phyloP scores from a whole-genome alignment of 139 green algal species.

The Ettlia oleoabundans region DNA sequence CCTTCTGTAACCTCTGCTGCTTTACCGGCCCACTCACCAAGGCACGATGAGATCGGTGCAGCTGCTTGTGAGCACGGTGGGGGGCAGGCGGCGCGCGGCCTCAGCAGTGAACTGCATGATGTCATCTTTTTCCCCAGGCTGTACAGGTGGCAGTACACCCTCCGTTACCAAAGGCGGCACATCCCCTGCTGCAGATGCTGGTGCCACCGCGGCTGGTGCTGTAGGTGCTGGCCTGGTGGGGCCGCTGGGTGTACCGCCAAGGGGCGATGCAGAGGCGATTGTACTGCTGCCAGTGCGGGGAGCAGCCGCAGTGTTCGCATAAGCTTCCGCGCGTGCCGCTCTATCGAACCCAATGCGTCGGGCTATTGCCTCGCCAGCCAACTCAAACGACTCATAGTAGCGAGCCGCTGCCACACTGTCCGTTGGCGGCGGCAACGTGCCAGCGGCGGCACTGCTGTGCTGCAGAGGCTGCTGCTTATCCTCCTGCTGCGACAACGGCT shows the following conservation, averaged over 20 bases:
- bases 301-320: background rate
- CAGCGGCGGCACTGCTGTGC: background rate
- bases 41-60: conserved; percentile 63
- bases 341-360: conserved; percentile 52
- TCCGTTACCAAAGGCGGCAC: no score
- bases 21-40: no score
- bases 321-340: background rate
- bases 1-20: no score
- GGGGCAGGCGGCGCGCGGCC: conserved; percentile 54
- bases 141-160: no score
- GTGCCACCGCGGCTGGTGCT: conserved; percentile 29
- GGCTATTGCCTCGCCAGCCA: conserved; percentile 59
- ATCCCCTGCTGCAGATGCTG: background rate
- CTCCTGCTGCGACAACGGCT: no score
- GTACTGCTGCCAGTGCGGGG: no score
- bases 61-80: conserved; percentile 60
- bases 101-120: conserved; percentile 21
- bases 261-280: no score
- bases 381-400: conserved; percentile 12
- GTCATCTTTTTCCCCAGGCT: background rate
- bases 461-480: no score
- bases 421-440: background rate
- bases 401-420: background rate
- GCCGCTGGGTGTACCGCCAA: no score
- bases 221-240: background rate